Evolutionary conservation across 306 rosid genomes (phyloP).

Genomic region (Ammopiptanthus mongolicus): DNA sequence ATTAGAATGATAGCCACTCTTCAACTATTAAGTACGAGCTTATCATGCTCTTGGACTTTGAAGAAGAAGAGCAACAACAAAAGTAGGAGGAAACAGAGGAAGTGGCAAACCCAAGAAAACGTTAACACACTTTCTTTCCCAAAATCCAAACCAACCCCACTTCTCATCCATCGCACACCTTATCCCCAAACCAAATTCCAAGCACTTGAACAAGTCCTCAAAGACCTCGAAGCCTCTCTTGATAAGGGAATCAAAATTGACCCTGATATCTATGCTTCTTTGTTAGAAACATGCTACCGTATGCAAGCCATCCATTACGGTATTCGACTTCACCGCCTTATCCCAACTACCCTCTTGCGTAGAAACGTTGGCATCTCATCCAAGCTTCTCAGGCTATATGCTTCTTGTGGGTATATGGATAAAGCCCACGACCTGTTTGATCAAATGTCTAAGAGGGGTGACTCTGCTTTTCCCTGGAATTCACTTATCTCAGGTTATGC

Average conservation of each 20-base stretch:
- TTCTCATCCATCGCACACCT: slow-evolving; percentile 49
- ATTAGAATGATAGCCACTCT: slow-evolving; percentile 36
- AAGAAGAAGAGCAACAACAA: slow-evolving; percentile 29
- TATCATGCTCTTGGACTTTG: slow-evolving; percentile 27
- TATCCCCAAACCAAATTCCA: slow-evolving; percentile 50
- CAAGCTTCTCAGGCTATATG: slow-evolving; percentile 65
- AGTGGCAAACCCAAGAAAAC: slow-evolving; percentile 28
- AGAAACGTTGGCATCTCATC: slow-evolving; percentile 63
- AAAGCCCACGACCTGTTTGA: slow-evolving; percentile 80
- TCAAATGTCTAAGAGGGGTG: slow-evolving; percentile 52
- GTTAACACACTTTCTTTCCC: slow-evolving; percentile 38
- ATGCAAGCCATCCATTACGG: slow-evolving; percentile 47
- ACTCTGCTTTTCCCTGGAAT: slow-evolving; percentile 75
- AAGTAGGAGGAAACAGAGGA: slow-evolving; percentile 19
- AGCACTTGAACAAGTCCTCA: slow-evolving; percentile 64
- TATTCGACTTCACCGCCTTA: slow-evolving; percentile 59
- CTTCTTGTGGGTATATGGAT: slow-evolving; percentile 46
- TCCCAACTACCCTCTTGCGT: slow-evolving; percentile 45
- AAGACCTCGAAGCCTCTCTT: slow-evolving; percentile 55
- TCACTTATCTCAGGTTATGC: slow-evolving; percentile 80
- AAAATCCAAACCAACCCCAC: slow-evolving; percentile 64
- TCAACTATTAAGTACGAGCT: not conserved
- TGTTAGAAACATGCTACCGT: slow-evolving; percentile 68
- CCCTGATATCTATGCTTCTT: slow-evolving; percentile 58
- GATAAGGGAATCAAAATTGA: slow-evolving; percentile 54